Evolutionary conservation across 768 basidiomycete genomes (phyloP), one percentile per base, ranked within the genome.

Genomic region (Roridomyces roridus): DNA sequence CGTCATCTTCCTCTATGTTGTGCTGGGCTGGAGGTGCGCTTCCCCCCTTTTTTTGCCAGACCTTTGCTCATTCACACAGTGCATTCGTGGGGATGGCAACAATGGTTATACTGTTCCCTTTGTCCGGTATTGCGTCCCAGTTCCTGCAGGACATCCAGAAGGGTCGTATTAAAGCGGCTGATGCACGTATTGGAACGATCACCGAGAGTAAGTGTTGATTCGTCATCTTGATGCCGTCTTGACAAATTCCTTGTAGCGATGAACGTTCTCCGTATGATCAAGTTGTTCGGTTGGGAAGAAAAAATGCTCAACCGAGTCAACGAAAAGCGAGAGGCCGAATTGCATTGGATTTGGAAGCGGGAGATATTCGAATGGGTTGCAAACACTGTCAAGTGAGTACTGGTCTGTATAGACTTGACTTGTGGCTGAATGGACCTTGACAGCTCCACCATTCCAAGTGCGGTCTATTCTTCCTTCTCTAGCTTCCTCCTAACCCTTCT

Each of bases 241-340:
- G 43, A 10, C 5, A 21, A 4, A 10, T 39, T 11, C 15, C 31
- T 11, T 14, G 9, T 49, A 77, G 77, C 70, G 11, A 69, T 79
- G 64, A 69, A 68, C 46, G 69, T 76, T 17, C 62, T 83, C 12
- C 76, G 82, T 15, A 81, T 84, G 76, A 72, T 82, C 67, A 84
- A 84, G 68, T 73, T 90, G 37, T 89, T 91, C 62, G 89, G 80
- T 9, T 82, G 89, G 80, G 80, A 87, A 78, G 78, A 80, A 54
- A 80, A 82, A 45, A 81, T 88, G 68, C 75, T 81, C 26, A 69
- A 77, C 17, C 77, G 78, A 46, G 74, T 93, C 43, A 71, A 78
- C 29, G 77, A 77, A 20, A 84, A 84, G 61, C 80, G 90, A 53
- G 83, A 87, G 46, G 79, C 80, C 3, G 91, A 92, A 68, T 20